These are phyloP conservation scores for Capsella bursapastoris DNA, from an alignment of 345 rosid genomes.

Conservation along the genomic window DNA sequence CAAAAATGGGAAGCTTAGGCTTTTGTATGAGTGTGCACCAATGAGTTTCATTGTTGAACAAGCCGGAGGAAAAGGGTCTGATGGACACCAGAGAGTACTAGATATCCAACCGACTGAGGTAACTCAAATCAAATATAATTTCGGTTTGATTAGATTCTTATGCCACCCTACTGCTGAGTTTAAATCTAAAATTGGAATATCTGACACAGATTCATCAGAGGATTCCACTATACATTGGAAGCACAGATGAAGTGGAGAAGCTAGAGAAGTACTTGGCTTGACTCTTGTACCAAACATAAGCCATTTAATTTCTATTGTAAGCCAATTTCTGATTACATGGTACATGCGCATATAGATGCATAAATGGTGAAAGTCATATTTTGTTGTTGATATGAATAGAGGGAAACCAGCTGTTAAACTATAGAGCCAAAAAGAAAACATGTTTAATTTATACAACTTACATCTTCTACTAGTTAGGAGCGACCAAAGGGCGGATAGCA, in stretches of 20 bases:
- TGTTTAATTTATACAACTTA: conserved; percentile 22
- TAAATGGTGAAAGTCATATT: conserved; percentile 29
- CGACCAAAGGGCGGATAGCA: not conserved
- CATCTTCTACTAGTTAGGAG: not conserved
- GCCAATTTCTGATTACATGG: conserved; percentile 31
- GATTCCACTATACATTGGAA: conserved; percentile 64
- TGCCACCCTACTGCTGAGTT: not conserved
- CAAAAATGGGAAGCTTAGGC: conserved; percentile 93
- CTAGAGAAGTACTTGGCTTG: conserved; percentile 89
- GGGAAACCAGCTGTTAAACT: conserved; percentile 11
- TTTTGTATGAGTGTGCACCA: conserved; percentile 92
- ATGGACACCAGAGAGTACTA: conserved; percentile 78
- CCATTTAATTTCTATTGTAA: conserved; percentile 22
- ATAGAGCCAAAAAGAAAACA: conserved; percentile 8
- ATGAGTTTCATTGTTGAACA: conserved; percentile 97
- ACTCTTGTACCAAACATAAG: conserved; percentile 42
- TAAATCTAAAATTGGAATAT: not conserved
- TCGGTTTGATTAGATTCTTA: not conserved
- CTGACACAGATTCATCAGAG: not conserved
- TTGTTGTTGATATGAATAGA: conserved; percentile 30
- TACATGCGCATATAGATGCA: conserved; percentile 30
- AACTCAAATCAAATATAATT: not conserved
- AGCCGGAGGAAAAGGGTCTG: conserved; percentile 99
- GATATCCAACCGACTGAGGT: conserved; percentile 89
- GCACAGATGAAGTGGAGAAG: conserved; percentile 88